Conservation (phyloP, 257 asterid species). For the Primulina eburnea region DNA sequence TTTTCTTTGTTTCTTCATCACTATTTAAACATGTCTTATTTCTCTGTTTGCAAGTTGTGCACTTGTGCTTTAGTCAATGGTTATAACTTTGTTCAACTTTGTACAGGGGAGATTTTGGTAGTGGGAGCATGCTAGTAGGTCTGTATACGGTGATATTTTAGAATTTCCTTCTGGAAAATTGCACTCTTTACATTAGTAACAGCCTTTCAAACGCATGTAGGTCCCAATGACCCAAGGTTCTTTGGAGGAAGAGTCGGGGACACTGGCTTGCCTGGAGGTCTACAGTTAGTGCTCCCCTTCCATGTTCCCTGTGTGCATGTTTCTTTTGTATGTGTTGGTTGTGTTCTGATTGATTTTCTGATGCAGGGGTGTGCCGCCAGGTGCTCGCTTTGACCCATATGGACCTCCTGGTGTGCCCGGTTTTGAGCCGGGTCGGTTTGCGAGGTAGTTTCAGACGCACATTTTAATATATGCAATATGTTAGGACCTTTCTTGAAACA, state of each 20-base stretch:
- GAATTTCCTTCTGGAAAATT: conserved; percentile 15
- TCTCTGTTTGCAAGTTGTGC: background rate
- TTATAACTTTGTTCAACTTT: conserved; percentile 20
- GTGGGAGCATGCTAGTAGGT: conserved; percentile 77
- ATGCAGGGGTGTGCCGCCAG: conserved; percentile 76
- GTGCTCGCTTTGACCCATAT: conserved; percentile 86
- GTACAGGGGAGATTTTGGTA: conserved; percentile 57
- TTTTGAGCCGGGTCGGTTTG: conserved; percentile 76
- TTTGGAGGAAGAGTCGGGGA: conserved; percentile 51
- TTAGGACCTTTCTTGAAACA: background rate
- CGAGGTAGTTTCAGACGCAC: conserved; percentile 37
- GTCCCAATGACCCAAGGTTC: conserved; percentile 76
- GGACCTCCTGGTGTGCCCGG: conserved; percentile 92
- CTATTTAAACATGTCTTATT: background rate
- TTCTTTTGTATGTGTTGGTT: background rate
- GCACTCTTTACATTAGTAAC: background rate
- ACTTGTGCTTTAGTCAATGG: background rate
- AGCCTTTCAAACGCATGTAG: conserved; percentile 34
- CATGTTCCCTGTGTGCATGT: background rate
- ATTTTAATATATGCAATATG: background rate
- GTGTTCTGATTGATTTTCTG: conserved; percentile 1
- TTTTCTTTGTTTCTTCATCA: background rate
- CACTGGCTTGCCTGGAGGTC: conserved; percentile 56
- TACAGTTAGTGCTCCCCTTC: conserved; percentile 38
- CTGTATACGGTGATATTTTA: conserved; percentile 21